Evolutionary conservation across 352 stramenopile genomes (phyloP), one percentile per base, ranked within the genome.

Genomic region (Detonula confervacea): DNA sequence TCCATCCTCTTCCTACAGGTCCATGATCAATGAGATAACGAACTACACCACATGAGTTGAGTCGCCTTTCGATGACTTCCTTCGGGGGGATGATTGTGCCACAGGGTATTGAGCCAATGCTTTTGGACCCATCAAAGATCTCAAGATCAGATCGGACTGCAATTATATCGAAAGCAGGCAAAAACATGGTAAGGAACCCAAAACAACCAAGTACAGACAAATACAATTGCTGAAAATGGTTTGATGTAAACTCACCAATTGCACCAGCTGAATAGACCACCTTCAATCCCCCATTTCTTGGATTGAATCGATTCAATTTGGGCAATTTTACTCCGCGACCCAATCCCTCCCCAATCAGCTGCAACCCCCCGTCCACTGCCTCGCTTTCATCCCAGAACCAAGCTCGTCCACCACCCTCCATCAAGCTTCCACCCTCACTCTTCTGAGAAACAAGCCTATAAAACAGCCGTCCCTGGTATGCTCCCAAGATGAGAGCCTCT

Each of bases 331-430:
- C 88, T 56, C 89, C 95, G 27, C 88, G 91, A 33, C 93, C 95
- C 42, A 94, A 93, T 37, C 96, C 82, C 64, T 83, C 49, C 33
- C 64, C 79, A 44, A 94, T 80, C 49, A 89, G 51, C 71, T 83
- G 54, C 27, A 95, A 63, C 29, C 87, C 88, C 73, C 89, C 90
- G 47, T 87, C 80, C 37, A 93, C 87, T 55, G 98, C 86, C 67
- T 99, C 97, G 51, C 89, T 96, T 74, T 97, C 84, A 46, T 96
- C 95, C 90, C 96, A 98, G 77, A 97, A 98, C 96, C 96, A 99
- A 3, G 96, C 95, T 9, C 88, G 74, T 16, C 83, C 88, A 63
- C 86, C 91, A 39, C 90, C 96, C 94, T 98, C 65, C 87, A 91
- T 73, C 80, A 97, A 42, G 91, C 94, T 95, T 7, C 96, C 95